Evolutionary conservation across 1,284 basidiomycete genomes (phyloP).

Genomic region (Cutaneotrichosporon mucoides): DNA sequence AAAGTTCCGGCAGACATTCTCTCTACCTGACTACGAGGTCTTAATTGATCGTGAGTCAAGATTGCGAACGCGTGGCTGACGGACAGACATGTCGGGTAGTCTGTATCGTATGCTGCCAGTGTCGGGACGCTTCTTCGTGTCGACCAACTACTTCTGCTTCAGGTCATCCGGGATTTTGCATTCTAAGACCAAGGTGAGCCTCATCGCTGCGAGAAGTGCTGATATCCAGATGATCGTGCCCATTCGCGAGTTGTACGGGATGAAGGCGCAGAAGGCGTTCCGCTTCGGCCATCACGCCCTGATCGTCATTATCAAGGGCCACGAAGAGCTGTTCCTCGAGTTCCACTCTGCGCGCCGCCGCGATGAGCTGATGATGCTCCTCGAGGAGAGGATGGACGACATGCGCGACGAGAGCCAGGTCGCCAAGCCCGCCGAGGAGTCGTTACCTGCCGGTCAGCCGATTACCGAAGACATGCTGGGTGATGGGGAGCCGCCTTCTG

Average conservation of each 20-base stretch:
- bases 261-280: constrained; percentile 80
- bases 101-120: constrained; percentile 80
- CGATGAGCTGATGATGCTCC: constrained; percentile 65
- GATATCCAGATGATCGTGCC: constrained; percentile 81
- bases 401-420: constrained; percentile 32
- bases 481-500: neutral
- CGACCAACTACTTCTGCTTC: constrained; percentile 84
- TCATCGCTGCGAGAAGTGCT: neutral
- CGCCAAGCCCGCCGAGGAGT: constrained; percentile 1
- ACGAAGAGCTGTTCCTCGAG: constrained; percentile 96
- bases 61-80: neutral
- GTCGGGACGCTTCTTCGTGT: constrained; percentile 78
- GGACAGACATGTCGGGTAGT: constrained; percentile 76
- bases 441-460: neutral
- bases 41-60: constrained; percentile 70
- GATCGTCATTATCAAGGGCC: constrained; percentile 83
- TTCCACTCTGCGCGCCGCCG: constrained; percentile 75
- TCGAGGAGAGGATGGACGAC: constrained; percentile 76
- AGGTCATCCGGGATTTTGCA: constrained; percentile 72
- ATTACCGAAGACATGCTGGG: constrained; percentile 6
- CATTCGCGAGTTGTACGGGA: constrained; percentile 76
- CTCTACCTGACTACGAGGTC: constrained; percentile 79
- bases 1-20: constrained; percentile 70
- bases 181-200: constrained; percentile 64
- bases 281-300: constrained; percentile 84